Base-by-base conservation (phyloP, 169 alveolate species). In the Cyclospora cayetanensis region DNA sequence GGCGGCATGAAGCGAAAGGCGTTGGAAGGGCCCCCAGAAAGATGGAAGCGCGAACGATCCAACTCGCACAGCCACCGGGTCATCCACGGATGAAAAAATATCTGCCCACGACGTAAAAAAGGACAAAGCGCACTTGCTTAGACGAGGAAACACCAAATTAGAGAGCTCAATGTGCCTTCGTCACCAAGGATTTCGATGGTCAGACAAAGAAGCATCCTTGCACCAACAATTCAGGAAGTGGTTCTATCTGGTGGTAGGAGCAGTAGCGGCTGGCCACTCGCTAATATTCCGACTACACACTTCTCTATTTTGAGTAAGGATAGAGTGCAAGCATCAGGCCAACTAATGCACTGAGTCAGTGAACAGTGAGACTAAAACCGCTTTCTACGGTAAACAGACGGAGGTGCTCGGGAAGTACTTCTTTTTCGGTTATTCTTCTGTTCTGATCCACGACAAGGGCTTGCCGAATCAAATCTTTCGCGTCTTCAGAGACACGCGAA, bases 1-100 rank as follows among this genome's bases (percentile, higher is more conserved):
- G 90, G 90, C 2, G 90, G 90, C 90, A 82, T 82, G 55, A 80
- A 43, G 39, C 63, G 79, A 31, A 82, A 55, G 9, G 63, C 31
- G 15, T 20, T 11, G 31, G 31, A 42, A 2, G 53, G 15, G 15
- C 43, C 79, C 11, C 37, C 76, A 1, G 79, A 18, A 4, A 42
- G 60, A 25, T 4, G 90, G 5, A 52, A 22, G 39, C 55, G 74
- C 39, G n/a, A 12, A 2, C 31, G 43, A 41, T 82, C 90, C n/a
- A 11, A 20, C 25, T 66, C 53, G 77, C 63, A 46, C 41, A 82
- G 37, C 90, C 90, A 82, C 42, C 90, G 77, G 7, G 22, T 50
- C 90, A 82, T 82, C 90, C 90, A 82, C 1, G 90, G 90, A 35
- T 82, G 90, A 11, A n/a, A 25, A 11, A 82, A 29, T 0, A 82